Percentiles rank a stretch among this genome's conserved stretches.
phyloP scores from a whole-genome alignment of 768 basidiomycete genomes.

The Leucocoprinus leucothites region DNA sequence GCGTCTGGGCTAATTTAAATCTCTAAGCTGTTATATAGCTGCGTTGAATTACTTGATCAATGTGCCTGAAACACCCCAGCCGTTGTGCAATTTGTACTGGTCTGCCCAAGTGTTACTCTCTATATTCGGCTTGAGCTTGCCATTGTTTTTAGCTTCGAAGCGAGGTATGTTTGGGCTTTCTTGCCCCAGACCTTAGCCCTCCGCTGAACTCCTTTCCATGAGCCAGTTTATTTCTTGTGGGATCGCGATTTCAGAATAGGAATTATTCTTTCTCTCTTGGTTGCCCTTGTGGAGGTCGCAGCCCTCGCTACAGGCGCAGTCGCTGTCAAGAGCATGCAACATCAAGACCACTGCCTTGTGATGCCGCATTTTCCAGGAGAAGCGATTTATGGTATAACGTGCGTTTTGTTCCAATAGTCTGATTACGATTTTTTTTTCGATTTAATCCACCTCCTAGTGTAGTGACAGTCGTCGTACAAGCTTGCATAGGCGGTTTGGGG shows the following conservation, averaged over 20 bases:
- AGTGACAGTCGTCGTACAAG: neutral
- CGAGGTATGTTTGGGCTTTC: neutral
- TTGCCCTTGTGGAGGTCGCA: neutral
- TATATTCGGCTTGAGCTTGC: neutral
- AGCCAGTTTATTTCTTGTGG: constrained; percentile 1
- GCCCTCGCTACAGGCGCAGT: neutral
- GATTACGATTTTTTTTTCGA: neutral
- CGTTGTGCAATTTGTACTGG: neutral
- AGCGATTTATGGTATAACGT: neutral
- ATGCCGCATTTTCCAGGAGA: neutral
- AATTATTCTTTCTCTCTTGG: neutral
- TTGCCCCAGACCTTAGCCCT: neutral
- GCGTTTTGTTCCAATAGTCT: neutral
- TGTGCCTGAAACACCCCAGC: neutral
- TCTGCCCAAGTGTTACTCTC: neutral
- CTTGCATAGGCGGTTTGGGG: no score
- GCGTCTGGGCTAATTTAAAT: neutral
- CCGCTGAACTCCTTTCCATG: neutral
- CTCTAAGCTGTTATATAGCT: neutral
- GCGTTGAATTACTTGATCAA: constrained; percentile 1
- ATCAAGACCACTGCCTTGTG: neutral
- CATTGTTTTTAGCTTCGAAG: neutral
- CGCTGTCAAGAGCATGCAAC: neutral
- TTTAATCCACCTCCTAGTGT: neutral
- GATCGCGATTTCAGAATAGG: neutral